Base-by-base conservation (phyloP, 371 early-diverging fungal species). In the Haplosporangium sp. region DNA sequence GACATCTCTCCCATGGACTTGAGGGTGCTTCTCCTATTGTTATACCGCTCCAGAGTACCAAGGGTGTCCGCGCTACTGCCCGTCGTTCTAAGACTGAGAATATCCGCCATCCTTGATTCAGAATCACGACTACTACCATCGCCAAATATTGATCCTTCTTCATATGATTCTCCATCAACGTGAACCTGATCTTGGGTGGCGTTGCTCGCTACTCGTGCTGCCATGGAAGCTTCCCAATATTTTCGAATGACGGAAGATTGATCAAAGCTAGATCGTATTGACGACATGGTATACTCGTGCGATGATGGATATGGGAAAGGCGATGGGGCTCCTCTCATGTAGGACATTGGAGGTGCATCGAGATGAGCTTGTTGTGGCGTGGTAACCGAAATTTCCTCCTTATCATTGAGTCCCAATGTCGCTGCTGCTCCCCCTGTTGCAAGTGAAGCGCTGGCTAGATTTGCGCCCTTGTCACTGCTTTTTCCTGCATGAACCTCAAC, bases 21-120 rank as follows among this genome's bases (percentile, higher is more conserved):
- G 19, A 76, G 55, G 4, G 76, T 76, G 35, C 63, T 71, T 37
- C 76, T 61, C 35, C 76, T 20, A 58, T 63, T 61, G 20, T 66
- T 34, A 60, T 66, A 71, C 10, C 48, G 63, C 34, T 66, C 61
- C 65, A 55, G 45, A 4, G 61, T 62, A 20, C 61, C 62, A 19
- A 27, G 11, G 11, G 44, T 60, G 8, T 59, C 61, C 19, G 60
- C 44, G 13, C 55, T 64, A n/a, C 60, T 68, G 11, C 61, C 74
- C 27, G 64, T 34, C 27, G 74, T 64, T 19, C 74, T 48, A 20
- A 74, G 27, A 35, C 69, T 72, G 19, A 77, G 40, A 27, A 77
- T 77, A 55, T 77, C 77, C 0, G 77, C 77, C 72, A 77, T 67
- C 19, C 77, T 50, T 7, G 77, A 77, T 20, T 77, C 77, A 6